Evolutionary conservation across 78 protist species (phyloP), one percentile per base, ranked within the genome.

Genomic region (Dictyostelium firmibasis): DNA sequence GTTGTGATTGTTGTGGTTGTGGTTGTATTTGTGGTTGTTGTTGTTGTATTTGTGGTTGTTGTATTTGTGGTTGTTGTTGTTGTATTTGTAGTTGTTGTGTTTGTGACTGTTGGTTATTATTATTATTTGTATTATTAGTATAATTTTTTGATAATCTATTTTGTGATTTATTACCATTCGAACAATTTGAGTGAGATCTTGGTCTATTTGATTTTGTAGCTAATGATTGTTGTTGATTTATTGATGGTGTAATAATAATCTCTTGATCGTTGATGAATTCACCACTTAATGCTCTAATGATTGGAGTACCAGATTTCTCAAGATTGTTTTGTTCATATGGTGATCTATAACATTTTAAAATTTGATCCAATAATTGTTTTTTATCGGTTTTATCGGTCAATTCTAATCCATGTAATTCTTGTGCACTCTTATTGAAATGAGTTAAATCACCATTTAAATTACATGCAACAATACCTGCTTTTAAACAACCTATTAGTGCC

Each of bases 381-480:
- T 31, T 74, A 50, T 85, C 75, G 18, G 74, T 53, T 47, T 76
- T 50, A 25, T 85, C 92, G 2, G 14, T 33, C 4, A 85, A 33
- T 50, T 85, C 83, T 6, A 85, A n/a, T 14, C 92, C 92, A 50
- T 85, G 92, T 44, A 85, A 35, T 3, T 43, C 25, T 74, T 85
- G 92, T 11, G 92, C 92, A 33, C 67, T 18, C 35, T 85, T 85
- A 76, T 85, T 85, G 27, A 85, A 85, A 53, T 85, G 92, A 13
- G 92, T 85, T 27, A 85, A 14, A n/a, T 70, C 92, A 44, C 92
- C 92, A 27, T 75, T 57, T 20, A 77, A 74, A 85, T 85, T 85
- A 74, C 83, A 72, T 35, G 92, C 92, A 18, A 85, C 47, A 35
- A 85, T 85, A 11, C 92, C 92, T 18, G 82, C 92, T 53, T 85